A percentile compares a stretch with the other conserved stretches of the same genome.
These are phyloP conservation scores for Paecilomyces niveus DNA, from an alignment of 2,329 filamentous ascomycete genomes.

Conservation along the genomic window DNA sequence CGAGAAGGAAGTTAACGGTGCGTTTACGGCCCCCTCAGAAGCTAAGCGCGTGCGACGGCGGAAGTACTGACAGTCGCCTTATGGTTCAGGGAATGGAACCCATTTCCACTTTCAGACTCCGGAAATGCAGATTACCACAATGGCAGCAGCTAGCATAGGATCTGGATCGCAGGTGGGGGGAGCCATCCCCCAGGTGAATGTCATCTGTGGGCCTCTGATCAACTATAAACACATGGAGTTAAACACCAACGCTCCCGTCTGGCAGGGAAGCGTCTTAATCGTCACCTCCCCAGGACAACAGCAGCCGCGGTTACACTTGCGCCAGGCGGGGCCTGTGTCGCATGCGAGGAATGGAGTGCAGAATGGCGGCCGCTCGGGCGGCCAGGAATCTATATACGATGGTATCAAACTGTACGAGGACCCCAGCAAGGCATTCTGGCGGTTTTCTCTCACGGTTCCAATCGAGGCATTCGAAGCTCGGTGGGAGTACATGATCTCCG, in stretches of 20 bases:
- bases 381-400: conserved; percentile 26
- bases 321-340: conserved; percentile 24
- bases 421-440: conserved; percentile 52
- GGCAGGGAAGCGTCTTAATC: conserved; percentile 80
- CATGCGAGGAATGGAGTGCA: conserved; percentile 12
- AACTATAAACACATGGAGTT: conserved; percentile 42
- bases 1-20: neutral
- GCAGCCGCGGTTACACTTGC: conserved; percentile 51
- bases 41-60: neutral
- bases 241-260: conserved; percentile 36
- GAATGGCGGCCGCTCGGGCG: conserved; percentile 6
- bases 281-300: conserved; percentile 67
- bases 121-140: neutral
- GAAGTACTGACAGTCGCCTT: neutral
- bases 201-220: conserved; percentile 42
- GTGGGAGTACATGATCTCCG: conserved; percentile 71
- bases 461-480: conserved; percentile 65
- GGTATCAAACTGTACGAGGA: conserved; percentile 56
- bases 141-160: neutral
- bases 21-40: neutral
- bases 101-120: neutral
- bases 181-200: conserved; percentile 25
- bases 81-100: neutral
- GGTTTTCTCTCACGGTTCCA: conserved; percentile 53
- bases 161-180: conserved; percentile 5